phyloP scores from a whole-genome alignment of 2,329 filamentous ascomycete genomes.

The Coniochaeta sp. region DNA sequence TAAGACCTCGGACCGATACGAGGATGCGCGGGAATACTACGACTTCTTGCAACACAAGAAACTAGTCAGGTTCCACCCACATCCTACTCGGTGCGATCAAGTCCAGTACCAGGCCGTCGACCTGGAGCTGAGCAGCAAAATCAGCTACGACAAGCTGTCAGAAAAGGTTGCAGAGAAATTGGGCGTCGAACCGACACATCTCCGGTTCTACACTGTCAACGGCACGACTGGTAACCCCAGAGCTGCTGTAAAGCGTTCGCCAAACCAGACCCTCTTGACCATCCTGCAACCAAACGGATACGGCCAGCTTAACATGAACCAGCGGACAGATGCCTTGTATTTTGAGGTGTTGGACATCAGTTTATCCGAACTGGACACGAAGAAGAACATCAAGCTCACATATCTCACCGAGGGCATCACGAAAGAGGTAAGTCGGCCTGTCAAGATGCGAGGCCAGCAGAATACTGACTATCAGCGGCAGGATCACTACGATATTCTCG shows the following conservation, averaged over 20 bases:
- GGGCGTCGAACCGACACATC: constrained; percentile 71
- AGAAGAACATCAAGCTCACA: constrained; percentile 76
- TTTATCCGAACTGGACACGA: constrained; percentile 84
- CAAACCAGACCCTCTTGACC: constrained; percentile 63
- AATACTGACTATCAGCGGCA: constrained; percentile 27
- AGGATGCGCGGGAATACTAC: constrained; percentile 81
- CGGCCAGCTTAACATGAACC: constrained; percentile 61
- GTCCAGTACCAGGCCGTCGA: constrained; percentile 61
- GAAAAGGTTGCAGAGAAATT: constrained; percentile 76
- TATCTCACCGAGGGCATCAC: constrained; percentile 85
- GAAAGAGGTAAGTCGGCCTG: constrained; percentile 62
- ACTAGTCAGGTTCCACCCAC: constrained; percentile 69
- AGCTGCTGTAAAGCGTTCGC: constrained; percentile 63
- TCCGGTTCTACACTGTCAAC: constrained; percentile 88
- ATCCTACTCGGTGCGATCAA: constrained; percentile 48
- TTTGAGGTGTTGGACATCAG: constrained; percentile 95
- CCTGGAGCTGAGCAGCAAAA: constrained; percentile 76
- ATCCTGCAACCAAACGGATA: constrained; percentile 74
- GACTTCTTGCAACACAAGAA: constrained; percentile 86
- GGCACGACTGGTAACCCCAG: constrained; percentile 71
- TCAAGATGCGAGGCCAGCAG: not conserved
- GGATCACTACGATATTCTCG: constrained; percentile 76
- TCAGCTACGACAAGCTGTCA: constrained; percentile 81
- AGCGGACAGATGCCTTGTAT: constrained; percentile 72
- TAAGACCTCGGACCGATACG: constrained; percentile 44